Evolutionary conservation across 345 rosid species (phyloP), one percentile per base, ranked within the genome.

Genomic region (Triadica sebifera): DNA sequence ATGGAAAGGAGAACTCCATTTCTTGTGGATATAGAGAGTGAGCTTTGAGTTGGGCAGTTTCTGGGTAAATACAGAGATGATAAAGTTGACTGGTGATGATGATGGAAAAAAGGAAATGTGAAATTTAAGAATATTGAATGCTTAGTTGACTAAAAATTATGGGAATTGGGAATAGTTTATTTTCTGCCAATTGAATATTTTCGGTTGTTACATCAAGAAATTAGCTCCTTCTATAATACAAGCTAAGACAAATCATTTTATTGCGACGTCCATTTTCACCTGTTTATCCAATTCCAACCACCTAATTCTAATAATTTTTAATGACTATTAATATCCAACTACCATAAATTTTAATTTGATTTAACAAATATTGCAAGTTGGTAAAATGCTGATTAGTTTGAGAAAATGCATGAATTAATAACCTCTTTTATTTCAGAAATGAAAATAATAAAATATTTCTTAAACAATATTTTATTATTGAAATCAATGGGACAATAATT

Each of bases 1-100:
- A 19, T 45, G 22, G 57, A 15, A 47, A n/a, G 13, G 73, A 53
- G 49, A 50, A 38, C 8, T 12, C 55, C 75, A 73, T 73, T 51
- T 22, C 49, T 19, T 50, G 22, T 46, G 2, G 4, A 46, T 37
- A 24, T n/a, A 16, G 25, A 66, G 57, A 52, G 57, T 52, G 57
- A 52, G 57, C 57, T 52, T 52, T 43, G 47, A 6, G n/a, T 52
- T 52, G 15, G 20, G 57, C 57, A 5, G 57, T 52, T 52, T 52
- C 4, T 3, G 20, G 20, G 57, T 13, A 52, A 17, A 52, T 52
- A 52, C 20, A 60, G 64, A 59, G 64, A 59, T 59, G 37, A 59
- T 25, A 22, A 57, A 57, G 0, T 7, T 5, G 25, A 29, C 34
- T 3, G 61, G 24, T 0, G 24, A 9, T 59, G 24, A 24, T 20